Evolutionary conservation across 768 basidiomycete species (phyloP).

Genomic region (Hemileccinum rubropunctum): DNA sequence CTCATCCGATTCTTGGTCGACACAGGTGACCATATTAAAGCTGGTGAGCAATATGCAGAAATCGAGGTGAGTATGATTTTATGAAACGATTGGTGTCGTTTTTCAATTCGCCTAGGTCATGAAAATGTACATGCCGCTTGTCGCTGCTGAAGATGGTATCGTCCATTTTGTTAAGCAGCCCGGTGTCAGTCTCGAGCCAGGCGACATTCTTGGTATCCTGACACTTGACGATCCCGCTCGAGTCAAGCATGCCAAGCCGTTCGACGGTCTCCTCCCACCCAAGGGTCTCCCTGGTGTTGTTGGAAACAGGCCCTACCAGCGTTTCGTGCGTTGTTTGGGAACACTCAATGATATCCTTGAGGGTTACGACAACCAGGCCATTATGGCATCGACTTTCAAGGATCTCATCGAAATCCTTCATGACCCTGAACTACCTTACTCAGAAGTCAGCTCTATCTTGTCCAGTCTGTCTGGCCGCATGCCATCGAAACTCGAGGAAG

Average conservation of each 20-base stretch:
- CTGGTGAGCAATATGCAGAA: constrained; percentile 96
- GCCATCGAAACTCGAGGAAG: constrained; percentile 87
- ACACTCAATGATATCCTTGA: constrained; percentile 89
- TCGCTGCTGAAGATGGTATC: constrained; percentile 90
- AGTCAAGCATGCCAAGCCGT: constrained; percentile 98
- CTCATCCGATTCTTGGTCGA: constrained; percentile 93
- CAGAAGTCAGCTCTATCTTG: constrained; percentile 79
- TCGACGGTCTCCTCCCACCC: constrained; percentile 87
- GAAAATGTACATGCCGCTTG: constrained; percentile 99
- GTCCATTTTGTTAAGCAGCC: constrained; percentile 98
- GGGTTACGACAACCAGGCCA: constrained; percentile 94
- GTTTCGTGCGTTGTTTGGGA: constrained; percentile 66
- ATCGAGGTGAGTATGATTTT: constrained; percentile 69
- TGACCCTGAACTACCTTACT: constrained; percentile 84
- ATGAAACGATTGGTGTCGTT: neutral
- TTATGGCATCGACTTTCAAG: constrained; percentile 84
- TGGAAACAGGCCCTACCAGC: constrained; percentile 90
- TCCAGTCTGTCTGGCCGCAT: constrained; percentile 91
- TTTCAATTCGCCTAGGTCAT: constrained; percentile 57
- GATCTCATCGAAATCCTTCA: constrained; percentile 81
- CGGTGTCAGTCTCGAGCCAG: constrained; percentile 93
- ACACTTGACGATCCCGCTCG: constrained; percentile 94
- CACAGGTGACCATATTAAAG: constrained; percentile 95
- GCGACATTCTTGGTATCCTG: constrained; percentile 95
- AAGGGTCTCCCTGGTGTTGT: constrained; percentile 85